These are phyloP conservation scores for Aspergillus eucalypticola DNA, from an alignment of 2,329 filamentous ascomycete genomes.

Conservation along the genomic window DNA sequence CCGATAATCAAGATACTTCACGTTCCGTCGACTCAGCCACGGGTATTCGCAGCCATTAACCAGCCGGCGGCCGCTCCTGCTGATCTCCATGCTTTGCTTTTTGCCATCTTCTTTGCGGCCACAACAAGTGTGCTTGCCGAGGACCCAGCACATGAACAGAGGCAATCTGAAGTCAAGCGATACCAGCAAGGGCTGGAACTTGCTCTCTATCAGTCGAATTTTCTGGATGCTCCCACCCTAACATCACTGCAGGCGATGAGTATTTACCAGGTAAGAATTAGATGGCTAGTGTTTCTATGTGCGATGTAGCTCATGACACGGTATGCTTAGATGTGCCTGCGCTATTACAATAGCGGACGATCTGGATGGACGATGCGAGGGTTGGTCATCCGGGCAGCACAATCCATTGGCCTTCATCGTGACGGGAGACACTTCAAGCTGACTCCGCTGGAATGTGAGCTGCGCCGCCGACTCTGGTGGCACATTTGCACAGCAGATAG, in stretches of 20 bases:
- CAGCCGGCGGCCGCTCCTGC: slow-evolving; percentile 18
- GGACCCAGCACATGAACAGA: slow-evolving; percentile 16
- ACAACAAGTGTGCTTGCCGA: slow-evolving; percentile 23
- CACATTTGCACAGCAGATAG: slow-evolving; percentile 46
- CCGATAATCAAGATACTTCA: slow-evolving; percentile 33
- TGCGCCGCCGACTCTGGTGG: slow-evolving; percentile 58
- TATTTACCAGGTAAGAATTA: slow-evolving; percentile 40
- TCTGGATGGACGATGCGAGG: slow-evolving; percentile 53
- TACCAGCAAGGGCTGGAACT: slow-evolving; percentile 39
- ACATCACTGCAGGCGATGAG: slow-evolving; percentile 33
- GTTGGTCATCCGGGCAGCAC: slow-evolving; percentile 54
- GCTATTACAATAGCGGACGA: slow-evolving; percentile 24
- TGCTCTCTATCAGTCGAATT: slow-evolving; percentile 41
- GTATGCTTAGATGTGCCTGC: slow-evolving; percentile 25
- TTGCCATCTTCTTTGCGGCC: slow-evolving; percentile 31
- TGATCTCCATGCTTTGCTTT: slow-evolving; percentile 29
- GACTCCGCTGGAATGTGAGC: slow-evolving; percentile 55
- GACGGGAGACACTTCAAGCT: slow-evolving; percentile 54
- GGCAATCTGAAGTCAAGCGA: slow-evolving; percentile 16
- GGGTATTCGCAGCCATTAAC: slow-evolving; percentile 32
- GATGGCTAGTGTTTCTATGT: not conserved
- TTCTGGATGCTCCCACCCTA: slow-evolving; percentile 44
- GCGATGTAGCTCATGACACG: not conserved
- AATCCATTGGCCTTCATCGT: slow-evolving; percentile 52
- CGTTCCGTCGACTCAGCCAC: slow-evolving; percentile 28